Base-by-base conservation (phyloP, 129 eudicot genomes). In the Artemisia annua region DNA sequence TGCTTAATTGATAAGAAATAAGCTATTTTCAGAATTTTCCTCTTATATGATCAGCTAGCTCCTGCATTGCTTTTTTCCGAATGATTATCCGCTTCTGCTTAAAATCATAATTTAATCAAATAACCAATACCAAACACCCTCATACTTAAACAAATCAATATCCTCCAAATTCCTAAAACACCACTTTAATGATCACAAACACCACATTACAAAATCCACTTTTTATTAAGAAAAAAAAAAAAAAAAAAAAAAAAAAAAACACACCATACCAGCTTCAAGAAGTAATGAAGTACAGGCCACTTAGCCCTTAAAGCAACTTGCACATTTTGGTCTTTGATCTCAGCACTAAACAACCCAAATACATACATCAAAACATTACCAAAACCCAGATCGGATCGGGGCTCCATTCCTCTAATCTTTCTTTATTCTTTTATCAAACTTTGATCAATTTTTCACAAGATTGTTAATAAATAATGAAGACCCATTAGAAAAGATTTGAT, bases 201-300 rank as follows among this genome's bases (percentile, higher is more conserved):
- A 68, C n/a, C n/a, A 3, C 24, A 14, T 16, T n/a, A 8, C 7
- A 73, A 51, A 75, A 7, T 28, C 48, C 24, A 59, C 4, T 4
- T 56, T 17, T 18, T 10, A 56, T 2, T 16, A 22, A 13, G 2
- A 63, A 3, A 14, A n/a, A 17, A 12, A 43, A 7, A 58, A 11
- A 19, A 16, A 24, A 32, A n/a, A 30, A 9, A 20, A 0, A 67
- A 3, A 30, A 8, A 67, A 13, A 51, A 51, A 52, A 19, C 84
- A 67, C 82, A 93, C 98, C n/a, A n/a, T n/a, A n/a, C 98, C 97
- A 59, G 98, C 98, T 89, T 93, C 98, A 35, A 93, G 70, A 60
- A 93, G 92, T 11, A 93, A 35, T 15, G 98, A 83, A 49, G 98
- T 89, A 59, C 97, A 50, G 95, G 52, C 98, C 98, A 93, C 76